Evolutionary conservation across 192 early-diverging fungal species (phyloP).

Genomic region (Coemansia sp.): DNA sequence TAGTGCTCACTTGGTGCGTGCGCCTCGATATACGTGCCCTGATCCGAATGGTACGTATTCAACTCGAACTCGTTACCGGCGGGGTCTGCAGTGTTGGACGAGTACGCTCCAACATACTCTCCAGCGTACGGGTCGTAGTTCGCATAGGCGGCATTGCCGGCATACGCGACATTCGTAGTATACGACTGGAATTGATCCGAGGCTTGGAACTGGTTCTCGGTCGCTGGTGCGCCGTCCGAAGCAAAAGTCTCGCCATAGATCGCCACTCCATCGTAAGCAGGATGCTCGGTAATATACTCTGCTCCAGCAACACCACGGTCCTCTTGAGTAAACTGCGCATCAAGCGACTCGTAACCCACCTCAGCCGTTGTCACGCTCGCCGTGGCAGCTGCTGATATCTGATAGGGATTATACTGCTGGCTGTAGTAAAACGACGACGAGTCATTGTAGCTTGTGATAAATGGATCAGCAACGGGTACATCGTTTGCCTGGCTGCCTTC

Average conservation of each 20-base stretch:
- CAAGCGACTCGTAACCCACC: conserved; percentile 15
- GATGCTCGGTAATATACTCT: background rate
- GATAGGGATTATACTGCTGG: conserved; percentile 1
- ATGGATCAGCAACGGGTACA: background rate
- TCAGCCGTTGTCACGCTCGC: background rate
- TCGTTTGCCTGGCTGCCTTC: conserved; percentile 7
- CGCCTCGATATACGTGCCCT: background rate
- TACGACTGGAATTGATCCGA: background rate
- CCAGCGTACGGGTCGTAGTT: conserved; percentile 6
- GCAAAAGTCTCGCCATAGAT: background rate
- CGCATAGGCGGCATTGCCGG: background rate
- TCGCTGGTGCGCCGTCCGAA: background rate
- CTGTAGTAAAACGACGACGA: conserved; percentile 10
- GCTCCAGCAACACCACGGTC: background rate
- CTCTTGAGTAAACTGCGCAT: conserved; percentile 17
- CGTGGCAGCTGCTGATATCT: background rate
- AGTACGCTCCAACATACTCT: background rate
- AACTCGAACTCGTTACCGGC: background rate
- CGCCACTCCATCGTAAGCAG: background rate
- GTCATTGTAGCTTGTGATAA: background rate
- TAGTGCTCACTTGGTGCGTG: background rate
- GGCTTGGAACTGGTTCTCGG: conserved; percentile 1
- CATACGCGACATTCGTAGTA: background rate
- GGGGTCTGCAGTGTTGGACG: background rate
- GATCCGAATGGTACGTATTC: background rate